Percentiles rank a stretch among this genome's conserved stretches.
Evolutionary conservation across 768 basidiomycete species (phyloP).

Genomic region (Trametes gibbosa): DNA sequence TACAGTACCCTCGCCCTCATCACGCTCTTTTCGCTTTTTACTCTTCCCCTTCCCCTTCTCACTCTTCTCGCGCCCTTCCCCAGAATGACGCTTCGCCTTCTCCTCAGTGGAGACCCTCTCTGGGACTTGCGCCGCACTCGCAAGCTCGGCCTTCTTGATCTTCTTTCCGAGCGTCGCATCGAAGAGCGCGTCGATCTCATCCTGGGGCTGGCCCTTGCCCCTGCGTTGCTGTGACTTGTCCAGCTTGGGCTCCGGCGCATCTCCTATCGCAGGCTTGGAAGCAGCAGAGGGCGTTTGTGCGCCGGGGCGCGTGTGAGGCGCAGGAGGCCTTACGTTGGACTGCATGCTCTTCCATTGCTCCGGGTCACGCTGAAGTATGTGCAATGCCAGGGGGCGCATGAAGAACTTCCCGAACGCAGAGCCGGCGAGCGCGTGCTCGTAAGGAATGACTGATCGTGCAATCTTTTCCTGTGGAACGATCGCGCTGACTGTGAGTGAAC

Average conservation of each 20-base stretch:
- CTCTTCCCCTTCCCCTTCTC: slow-evolving; percentile 10
- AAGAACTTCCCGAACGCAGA: slow-evolving; percentile 91
- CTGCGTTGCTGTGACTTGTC: slow-evolving; percentile 42
- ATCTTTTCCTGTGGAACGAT: slow-evolving; percentile 77
- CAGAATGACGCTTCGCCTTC: slow-evolving; percentile 2
- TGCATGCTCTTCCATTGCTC: slow-evolving; percentile 84
- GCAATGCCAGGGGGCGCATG: slow-evolving; percentile 70
- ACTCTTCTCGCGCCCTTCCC: neutral
- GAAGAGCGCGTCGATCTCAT: slow-evolving; percentile 80
- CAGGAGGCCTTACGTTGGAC: slow-evolving; percentile 7
- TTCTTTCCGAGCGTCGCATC: slow-evolving; percentile 54
- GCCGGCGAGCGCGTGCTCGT: slow-evolving; percentile 68
- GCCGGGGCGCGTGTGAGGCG: slow-evolving; percentile 27
- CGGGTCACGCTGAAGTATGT: slow-evolving; percentile 73
- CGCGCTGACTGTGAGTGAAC: neutral
- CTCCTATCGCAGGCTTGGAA: neutral
- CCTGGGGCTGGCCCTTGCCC: slow-evolving; percentile 42
- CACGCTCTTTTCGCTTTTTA: slow-evolving; percentile 9
- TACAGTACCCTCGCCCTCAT: neutral
- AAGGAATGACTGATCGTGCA: slow-evolving; percentile 69
- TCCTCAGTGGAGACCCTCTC: neutral
- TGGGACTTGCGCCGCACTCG: slow-evolving; percentile 6
- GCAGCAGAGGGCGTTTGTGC: neutral
- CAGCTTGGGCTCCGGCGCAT: neutral
- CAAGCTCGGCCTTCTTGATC: slow-evolving; percentile 52